These are phyloP conservation scores for Acanthamoeba royreba DNA, from an alignment of 208 protist genomes.

Conservation along the genomic window DNA sequence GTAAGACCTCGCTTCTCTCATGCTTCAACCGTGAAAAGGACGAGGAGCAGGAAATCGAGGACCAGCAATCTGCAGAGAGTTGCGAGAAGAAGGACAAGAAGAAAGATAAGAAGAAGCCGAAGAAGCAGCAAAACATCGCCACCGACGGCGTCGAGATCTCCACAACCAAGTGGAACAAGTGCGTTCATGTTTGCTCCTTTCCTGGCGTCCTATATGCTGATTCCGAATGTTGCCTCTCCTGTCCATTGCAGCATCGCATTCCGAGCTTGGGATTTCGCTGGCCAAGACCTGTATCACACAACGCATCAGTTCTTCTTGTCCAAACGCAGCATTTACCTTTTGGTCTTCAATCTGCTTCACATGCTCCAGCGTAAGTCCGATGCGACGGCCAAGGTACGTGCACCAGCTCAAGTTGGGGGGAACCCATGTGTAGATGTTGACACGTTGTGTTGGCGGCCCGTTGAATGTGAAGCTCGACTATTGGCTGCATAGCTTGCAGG, in stretches of 20 bases:
- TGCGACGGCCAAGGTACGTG: not conserved
- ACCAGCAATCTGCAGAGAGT: not conserved
- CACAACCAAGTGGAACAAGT: constrained; percentile 39
- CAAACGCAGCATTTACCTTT: constrained; percentile 42
- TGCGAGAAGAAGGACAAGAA: not conserved
- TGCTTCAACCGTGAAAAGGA: not conserved
- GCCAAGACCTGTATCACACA: constrained; percentile 39
- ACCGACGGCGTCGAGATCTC: constrained; percentile 43
- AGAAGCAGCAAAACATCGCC: constrained; percentile 45
- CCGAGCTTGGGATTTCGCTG: constrained; percentile 46
- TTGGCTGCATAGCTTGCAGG: constrained; percentile 26
- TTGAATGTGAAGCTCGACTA: not conserved
- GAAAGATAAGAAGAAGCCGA: constrained; percentile 15
- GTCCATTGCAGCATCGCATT: constrained; percentile 6
- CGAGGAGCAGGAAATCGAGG: not conserved
- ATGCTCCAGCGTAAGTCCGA: constrained; percentile 19
- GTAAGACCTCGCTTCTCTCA: constrained; percentile 6
- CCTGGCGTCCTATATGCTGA: not conserved
- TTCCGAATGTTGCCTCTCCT: not conserved
- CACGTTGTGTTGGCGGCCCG: not conserved
- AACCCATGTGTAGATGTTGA: not conserved
- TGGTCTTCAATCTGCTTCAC: constrained; percentile 20
- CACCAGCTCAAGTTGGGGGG: not conserved
- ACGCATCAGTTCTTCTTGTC: constrained; percentile 51
- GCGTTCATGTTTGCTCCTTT: not conserved